Base-by-base conservation (phyloP, 352 stramenopile species). In the Globisporangium orthogonon region DNA sequence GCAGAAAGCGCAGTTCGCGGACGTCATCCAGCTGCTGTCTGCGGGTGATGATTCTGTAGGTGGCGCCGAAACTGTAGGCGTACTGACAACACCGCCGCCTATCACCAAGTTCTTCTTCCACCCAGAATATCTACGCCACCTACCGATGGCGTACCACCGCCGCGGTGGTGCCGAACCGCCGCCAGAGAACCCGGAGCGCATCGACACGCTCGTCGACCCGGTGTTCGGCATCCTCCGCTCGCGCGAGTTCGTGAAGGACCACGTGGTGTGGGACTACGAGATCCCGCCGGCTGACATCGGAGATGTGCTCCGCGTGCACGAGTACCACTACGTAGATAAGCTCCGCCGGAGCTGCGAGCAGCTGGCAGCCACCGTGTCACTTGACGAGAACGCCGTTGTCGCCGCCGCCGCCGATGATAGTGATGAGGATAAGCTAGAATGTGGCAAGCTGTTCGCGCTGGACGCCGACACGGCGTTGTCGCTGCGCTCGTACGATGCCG, bases 271-370 rank as follows among this genome's bases (percentile, higher is more conserved):
- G 82, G 70, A 87, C 46, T 62, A 86, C 54, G 76, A 87, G 3
- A 78, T 92, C 23, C 65, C 75, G 29, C 71, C 64, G 17, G 87
- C 86, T 30, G 71, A 95, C 65, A 86, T 97, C 23, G 78, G 72
- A 28, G 89, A 97, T 62, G 75, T 97, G 55, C 73, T 97, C 15
- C 85, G 88, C 7, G 86, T 97, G 39, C 91, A 97, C 67, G 88
- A 97, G 68, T 95, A 76, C 52, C 54, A 83, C 44, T 97, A 97
- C 65, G 81, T 97, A 7, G 62, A 86, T 60, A 84, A 79, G 53
- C 57, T 96, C 31, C 77, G 76, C 33, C 56, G 64, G 17, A 64
- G 66, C 4, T 92, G 79, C 49, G 61, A 63, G 7, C 23, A 64
- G 33, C 69, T 92, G 17, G 65, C 71, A 7, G 54, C 54, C 0